Conservation (phyloP, 257 asterid genomes). For the Gardenia jasminoides region DNA sequence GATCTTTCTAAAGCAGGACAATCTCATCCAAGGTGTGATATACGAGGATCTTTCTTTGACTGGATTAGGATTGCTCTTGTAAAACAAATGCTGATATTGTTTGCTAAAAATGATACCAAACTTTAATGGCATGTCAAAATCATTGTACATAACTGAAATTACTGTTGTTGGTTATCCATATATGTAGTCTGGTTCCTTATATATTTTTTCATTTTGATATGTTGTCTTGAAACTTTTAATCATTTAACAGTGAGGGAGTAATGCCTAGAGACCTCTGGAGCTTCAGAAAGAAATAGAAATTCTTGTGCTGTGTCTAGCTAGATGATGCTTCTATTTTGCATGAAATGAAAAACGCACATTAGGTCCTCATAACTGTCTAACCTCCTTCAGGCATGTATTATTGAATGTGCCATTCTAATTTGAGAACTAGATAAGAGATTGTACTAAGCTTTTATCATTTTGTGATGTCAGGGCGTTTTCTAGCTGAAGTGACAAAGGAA, state of each 20-base stretch:
- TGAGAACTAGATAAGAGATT: neutral
- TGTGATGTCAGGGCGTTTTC: conserved; percentile 67
- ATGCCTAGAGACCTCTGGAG: neutral
- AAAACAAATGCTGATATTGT: neutral
- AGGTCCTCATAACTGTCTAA: too few relatives aligned
- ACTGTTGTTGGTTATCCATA: neutral
- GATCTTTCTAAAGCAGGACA: conserved; percentile 89
- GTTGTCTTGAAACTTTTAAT: neutral
- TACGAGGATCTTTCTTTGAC: conserved; percentile 1
- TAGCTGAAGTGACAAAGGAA: conserved; percentile 88
- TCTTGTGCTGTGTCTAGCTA: neutral
- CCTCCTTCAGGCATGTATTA: neutral
- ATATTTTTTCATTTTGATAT: neutral
- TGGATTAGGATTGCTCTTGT: neutral
- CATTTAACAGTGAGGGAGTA: neutral
- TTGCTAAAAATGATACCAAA: too few relatives aligned
- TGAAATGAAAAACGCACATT: neutral
- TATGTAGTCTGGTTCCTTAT: neutral
- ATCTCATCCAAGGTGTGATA: conserved; percentile 80
- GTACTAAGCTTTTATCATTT: neutral
- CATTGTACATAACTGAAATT: neutral
- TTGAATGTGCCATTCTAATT: neutral
- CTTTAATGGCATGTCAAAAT: neutral
- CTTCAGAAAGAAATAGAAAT: neutral
- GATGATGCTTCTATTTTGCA: neutral